A percentile compares a stretch with the other conserved stretches of the same genome.
These are phyloP conservation scores for Teratosphaeria gauchensis DNA, from an alignment of 2,329 filamentous ascomycete species.

Conservation along the genomic window DNA sequence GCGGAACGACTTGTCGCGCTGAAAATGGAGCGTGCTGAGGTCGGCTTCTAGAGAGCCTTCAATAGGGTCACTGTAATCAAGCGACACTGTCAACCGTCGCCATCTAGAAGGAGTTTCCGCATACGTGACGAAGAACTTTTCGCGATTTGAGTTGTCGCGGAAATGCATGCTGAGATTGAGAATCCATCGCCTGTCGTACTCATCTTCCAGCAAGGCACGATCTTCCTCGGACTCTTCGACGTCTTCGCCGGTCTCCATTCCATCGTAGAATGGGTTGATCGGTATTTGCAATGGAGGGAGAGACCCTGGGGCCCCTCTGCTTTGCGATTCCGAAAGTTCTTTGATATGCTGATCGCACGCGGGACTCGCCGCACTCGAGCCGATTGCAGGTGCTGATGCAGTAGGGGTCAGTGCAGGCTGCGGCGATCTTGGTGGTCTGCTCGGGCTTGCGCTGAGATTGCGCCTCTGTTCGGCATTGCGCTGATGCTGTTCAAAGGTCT, in stretches of 20 bases:
- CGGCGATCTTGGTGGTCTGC: constrained; percentile 36
- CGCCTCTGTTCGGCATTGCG: constrained; percentile 51
- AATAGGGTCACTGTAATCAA: constrained; percentile 78
- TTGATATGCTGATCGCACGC: neutral
- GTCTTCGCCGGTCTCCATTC: constrained; percentile 19
- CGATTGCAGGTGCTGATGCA: constrained; percentile 30
- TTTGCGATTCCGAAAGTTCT: neutral
- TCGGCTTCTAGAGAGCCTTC: constrained; percentile 78
- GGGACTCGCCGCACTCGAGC: neutral
- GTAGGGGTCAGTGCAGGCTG: constrained; percentile 28
- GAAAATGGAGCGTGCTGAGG: constrained; percentile 64
- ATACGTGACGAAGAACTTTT: constrained; percentile 97
- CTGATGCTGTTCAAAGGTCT: constrained; percentile 50
- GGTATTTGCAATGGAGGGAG: constrained; percentile 17
- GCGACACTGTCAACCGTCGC: constrained; percentile 83
- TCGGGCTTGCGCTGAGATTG: constrained; percentile 28
- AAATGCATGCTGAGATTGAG: constrained; percentile 98
- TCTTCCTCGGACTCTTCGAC: constrained; percentile 33
- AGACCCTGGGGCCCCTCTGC: constrained; percentile 4
- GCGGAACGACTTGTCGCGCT: constrained; percentile 82
- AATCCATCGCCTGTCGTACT: constrained; percentile 79
- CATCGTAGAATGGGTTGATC: constrained; percentile 2
- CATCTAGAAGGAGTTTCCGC: constrained; percentile 69
- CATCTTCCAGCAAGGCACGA: constrained; percentile 60
- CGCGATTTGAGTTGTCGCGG: constrained; percentile 78